These are phyloP conservation scores for Amaranthus hypochondriacus DNA, from an alignment of 148 eudicot genomes.

Conservation along the genomic window DNA sequence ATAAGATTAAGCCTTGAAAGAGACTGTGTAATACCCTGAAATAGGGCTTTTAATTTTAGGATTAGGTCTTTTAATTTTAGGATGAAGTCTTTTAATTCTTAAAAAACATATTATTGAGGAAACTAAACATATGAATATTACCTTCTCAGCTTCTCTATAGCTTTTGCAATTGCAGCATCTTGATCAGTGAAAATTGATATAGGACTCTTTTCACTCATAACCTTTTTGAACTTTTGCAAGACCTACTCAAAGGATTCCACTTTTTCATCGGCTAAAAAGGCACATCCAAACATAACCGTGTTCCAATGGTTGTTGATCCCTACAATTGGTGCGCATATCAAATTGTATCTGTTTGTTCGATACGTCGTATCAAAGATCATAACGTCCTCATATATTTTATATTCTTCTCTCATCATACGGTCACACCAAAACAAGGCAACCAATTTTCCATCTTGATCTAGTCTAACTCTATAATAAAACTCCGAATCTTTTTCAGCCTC, in stretches of 20 bases:
- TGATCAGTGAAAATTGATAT: not conserved
- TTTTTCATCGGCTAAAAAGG: not conserved
- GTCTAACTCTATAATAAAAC: not conserved
- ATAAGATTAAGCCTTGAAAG: too few relatives aligned
- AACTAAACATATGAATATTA: not conserved
- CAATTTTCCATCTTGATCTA: not conserved
- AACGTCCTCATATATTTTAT: not conserved
- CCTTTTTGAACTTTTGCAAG: not conserved
- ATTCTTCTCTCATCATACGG: not conserved
- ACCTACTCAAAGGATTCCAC: not conserved
- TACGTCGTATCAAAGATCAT: not conserved
- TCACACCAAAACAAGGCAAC: slow-evolving; percentile 4
- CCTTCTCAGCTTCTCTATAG: not conserved
- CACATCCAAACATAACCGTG: not conserved
- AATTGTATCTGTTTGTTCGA: slow-evolving; percentile 2
- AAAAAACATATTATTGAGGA: too few relatives aligned
- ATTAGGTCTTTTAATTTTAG: not conserved
- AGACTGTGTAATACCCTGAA: too few relatives aligned
- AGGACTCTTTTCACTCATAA: not conserved
- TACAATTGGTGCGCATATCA: not conserved
- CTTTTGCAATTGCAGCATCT: not conserved
- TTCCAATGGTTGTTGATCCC: slow-evolving; percentile 8
- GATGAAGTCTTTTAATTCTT: not conserved
- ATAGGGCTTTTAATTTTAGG: too few relatives aligned
- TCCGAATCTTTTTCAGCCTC: not conserved